Base-by-base conservation (phyloP, 2,329 filamentous ascomycete species). In the Exophiala phaeomuriformis region DNA sequence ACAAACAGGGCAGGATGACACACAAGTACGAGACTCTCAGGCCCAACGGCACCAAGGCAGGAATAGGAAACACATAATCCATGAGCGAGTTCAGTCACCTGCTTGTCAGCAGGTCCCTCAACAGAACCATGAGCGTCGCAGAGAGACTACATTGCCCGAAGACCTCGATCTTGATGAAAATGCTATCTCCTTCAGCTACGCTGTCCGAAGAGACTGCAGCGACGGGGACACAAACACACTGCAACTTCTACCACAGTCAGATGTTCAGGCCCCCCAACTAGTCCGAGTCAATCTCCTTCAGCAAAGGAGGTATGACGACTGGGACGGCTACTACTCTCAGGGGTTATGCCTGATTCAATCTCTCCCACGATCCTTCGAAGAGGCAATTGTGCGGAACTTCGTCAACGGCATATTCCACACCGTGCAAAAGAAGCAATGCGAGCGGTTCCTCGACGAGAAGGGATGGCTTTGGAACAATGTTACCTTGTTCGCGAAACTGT, bases 381-480 rank as follows among this genome's bases (percentile, higher is more conserved):
- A 51, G 47, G 43, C 45, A 5, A 47, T 59, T 40, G 49, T 61
- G 7, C 56, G 39, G 35, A 49, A 49, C 31, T 61, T 59, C 40
- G 52, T 56, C 19, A 45, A 57, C 4, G 59, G 59, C 3, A 48
- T 61, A 4, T 56, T 49, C 36, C 31, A 41, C 5, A 41, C 31
- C 3, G 37, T 12, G n/a, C 54, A 57, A 28, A 52, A 41, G 33
- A 51, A 44, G 41, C 59, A 61, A 47, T 59, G 56, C 49, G 54
- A 45, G 28, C 54, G 59, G 32, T 61, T 51, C 52, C 52, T 61
- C 9, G 57, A 59, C n/a, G 42, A 32, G 6, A 53, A 51, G 37
- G 59, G 56, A 7, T 61, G 59, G 59, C 56, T 40, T 6, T 61
- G 59, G 59, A 52, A 52, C 28, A 61, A 52, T 35, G 19, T 61